Evolutionary conservation across 2,329 filamentous ascomycete species (phyloP), one percentile per base, ranked within the genome.

Genomic region (Spiromastix sp.): DNA sequence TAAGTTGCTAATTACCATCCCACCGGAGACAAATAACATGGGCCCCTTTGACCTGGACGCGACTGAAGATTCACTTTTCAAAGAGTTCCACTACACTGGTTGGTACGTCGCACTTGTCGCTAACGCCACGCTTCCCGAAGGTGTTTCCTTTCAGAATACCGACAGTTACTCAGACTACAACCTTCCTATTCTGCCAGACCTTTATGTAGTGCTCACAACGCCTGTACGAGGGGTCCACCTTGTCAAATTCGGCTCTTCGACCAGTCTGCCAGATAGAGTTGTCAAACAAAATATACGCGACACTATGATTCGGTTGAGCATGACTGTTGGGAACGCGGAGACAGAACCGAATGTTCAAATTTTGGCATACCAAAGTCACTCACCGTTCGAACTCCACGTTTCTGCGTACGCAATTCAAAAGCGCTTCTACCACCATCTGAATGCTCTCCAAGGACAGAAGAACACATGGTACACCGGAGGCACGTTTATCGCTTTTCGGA

Each of bases 401-500:
- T 46, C 55, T 0, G 42, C 46, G 5, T 41, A 54, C 2, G 54
- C 52, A 9, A 56, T 66, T 32, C 42, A 37, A 21, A 44, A 34
- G 4, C 61, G 61, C 1, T 64, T 65, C 34, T 57, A 66, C 35
- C 53, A 55, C 30, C 39, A 56, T 29, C 49, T 63, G 31, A 49
- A 57, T 37, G 53, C 44, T 2, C 46, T 68, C 4, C 64, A 67
- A 43, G 64, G 62, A 2, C 42, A 54, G 4, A 48, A 52, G 13
- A 54, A 55, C 5, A 66, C 60, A 0, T 67, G 49, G 48, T 66
- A 56, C 41, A 64, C 60, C 0, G 63, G 63, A 4, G 57, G 55
- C 10, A 59, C 62, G 9, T 64, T 46, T 20, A 15, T 36, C 17
- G 27, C 36, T 5, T 38, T 39, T 12, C 32, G 40, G 16, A 37